A percentile compares a stretch with the other conserved stretches of the same genome.
These are phyloP conservation scores for Komagataella populi DNA, from an alignment of 805 yeast species.

Conservation along the genomic window DNA sequence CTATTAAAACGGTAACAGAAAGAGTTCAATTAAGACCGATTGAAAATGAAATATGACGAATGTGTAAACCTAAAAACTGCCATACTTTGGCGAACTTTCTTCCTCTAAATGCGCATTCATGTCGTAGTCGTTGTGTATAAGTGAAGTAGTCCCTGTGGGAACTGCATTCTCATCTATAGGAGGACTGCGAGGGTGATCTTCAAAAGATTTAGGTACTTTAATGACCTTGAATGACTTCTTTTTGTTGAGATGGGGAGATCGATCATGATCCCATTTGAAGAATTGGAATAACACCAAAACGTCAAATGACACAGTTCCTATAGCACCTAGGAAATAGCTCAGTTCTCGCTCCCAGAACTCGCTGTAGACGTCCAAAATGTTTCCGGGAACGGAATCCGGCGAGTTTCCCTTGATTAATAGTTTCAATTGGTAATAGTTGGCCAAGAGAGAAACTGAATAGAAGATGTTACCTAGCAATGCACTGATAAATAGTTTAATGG, in stretches of 20 bases:
- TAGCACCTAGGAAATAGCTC: constrained; percentile 33
- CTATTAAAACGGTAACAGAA: not conserved
- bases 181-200: not conserved
- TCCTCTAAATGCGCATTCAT: not conserved
- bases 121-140: not conserved
- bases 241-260: not conserved
- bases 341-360: constrained; percentile 26
- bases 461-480: constrained; percentile 37
- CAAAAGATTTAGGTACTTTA: not conserved
- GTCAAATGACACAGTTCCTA: constrained; percentile 40
- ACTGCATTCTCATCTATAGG: not conserved
- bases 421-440: constrained; percentile 24
- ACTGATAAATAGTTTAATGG: constrained; percentile 31
- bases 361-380: constrained; percentile 5
- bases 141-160: not conserved
- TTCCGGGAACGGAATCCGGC: not conserved
- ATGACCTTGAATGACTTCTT: not conserved
- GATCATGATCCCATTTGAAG: constrained; percentile 15
- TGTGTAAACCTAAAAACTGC: not conserved
- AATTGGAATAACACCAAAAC: constrained; percentile 29
- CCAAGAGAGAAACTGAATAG: constrained; percentile 32
- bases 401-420: constrained; percentile 14
- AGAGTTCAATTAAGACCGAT: not conserved
- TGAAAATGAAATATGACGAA: not conserved
- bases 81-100: not conserved